Evolutionary conservation across 2,329 filamentous ascomycete species (phyloP).

Genomic region (Fusarium xylarioides): DNA sequence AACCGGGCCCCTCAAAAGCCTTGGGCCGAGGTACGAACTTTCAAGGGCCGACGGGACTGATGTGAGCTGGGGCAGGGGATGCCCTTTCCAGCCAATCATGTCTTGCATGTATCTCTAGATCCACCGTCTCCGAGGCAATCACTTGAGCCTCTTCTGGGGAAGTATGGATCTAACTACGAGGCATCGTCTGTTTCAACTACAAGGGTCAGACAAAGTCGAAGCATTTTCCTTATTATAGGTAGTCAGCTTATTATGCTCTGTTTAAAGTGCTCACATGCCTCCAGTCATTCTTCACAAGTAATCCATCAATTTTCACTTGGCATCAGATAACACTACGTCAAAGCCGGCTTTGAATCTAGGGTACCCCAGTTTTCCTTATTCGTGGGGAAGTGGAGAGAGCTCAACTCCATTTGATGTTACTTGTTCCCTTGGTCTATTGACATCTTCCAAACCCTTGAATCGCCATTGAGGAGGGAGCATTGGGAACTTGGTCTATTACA

Average conservation of each 20-base stretch:
- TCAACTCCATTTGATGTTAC: not conserved
- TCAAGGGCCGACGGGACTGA: constrained; percentile 21
- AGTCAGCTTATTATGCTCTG: not conserved
- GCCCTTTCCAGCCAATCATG: not conserved
- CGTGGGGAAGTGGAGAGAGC: constrained; percentile 31
- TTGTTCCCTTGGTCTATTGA: constrained; percentile 1
- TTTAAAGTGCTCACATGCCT: not conserved
- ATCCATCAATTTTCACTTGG: not conserved
- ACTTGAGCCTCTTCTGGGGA: constrained; percentile 29
- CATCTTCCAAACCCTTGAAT: not conserved
- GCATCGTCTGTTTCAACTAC: not conserved
- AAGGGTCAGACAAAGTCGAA: not conserved
- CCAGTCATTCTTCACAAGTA: not conserved
- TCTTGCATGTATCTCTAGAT: not conserved
- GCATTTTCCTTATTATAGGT: not conserved
- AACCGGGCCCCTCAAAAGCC: constrained; percentile 37
- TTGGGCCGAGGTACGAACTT: constrained; percentile 41
- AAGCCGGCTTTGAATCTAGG: not conserved
- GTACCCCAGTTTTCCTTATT: constrained; percentile 7
- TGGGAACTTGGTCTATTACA: not conserved
- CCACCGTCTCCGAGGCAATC: constrained; percentile 32
- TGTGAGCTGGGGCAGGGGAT: not conserved
- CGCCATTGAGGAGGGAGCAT: not conserved
- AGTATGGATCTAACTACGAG: not conserved
- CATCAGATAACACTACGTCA: too few species aligned